Evolutionary conservation across 495 filamentous ascomycete species (phyloP), one percentile per base, ranked within the genome.

Genomic region (Apiosordaria backusii): DNA sequence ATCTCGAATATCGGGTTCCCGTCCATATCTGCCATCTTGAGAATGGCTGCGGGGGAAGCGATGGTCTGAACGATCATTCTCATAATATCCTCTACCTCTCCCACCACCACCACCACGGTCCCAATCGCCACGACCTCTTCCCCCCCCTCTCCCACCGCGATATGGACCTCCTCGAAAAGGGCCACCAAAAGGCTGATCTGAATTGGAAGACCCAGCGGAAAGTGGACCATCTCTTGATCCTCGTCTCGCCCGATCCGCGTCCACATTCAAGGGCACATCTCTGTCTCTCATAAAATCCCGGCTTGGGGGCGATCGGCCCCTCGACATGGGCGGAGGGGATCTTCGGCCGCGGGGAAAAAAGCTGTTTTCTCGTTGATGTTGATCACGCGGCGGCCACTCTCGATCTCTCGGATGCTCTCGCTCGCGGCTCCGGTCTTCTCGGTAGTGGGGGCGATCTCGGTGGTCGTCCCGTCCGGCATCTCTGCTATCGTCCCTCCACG

Each of bases 51-150:
- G 83, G 50, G 81, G 79, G 59, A 81, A 80, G 61, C 80, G 77
- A 13, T 45, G 35, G 55, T 82, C 76, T 21, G 69, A 65, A 13
- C 91, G 88, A 7, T 86, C 79, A 70, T 84, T 62, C 69, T 84
- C 88, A 0, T 80, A 80, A 4, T 21, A 65, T 6, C 62, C 70
- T 27, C 74, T 66, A 3, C 85, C 84, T 64, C 89, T 82, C 6
- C 87, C 86, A 65, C 18, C 24, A 40, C 87, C 86, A 65, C 18
- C 24, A 40, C 57, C 57, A 29, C 59, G 59, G 57, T 89, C 88
- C 85, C 86, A 90, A 59, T 90, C 88, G 4, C 85, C 87, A 16
- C 89, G 81, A 16, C 91, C 90, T 54, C 88, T 85, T 29, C 77
- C 68, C 25, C 71, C 72, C 23, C 76, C 71, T 4, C 77, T 71